Percentiles rank a stretch among this genome's conserved stretches.
These are phyloP conservation scores for Candida nemodendra DNA, from an alignment of 805 yeast species.

Conservation along the genomic window DNA sequence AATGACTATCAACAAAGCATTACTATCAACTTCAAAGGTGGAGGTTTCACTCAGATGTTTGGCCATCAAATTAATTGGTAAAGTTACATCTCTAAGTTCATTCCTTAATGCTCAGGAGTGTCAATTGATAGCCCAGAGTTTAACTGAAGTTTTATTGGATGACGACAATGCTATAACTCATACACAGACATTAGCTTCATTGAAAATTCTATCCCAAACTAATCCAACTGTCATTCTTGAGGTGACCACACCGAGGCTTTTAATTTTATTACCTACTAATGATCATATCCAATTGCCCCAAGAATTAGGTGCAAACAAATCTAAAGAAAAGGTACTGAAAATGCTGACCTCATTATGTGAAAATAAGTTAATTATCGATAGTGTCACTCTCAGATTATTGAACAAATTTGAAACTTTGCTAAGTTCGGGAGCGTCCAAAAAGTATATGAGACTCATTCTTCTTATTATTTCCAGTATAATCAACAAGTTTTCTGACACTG, in stretches of 20 bases:
- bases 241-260: slow-evolving; percentile 49
- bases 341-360: slow-evolving; percentile 39
- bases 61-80: slow-evolving; percentile 62
- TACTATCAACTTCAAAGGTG: slow-evolving; percentile 62
- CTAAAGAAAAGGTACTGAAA: slow-evolving; percentile 35
- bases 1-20: slow-evolving; percentile 63
- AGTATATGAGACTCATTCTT: slow-evolving; percentile 28
- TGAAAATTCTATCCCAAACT: slow-evolving; percentile 45
- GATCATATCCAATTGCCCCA: slow-evolving; percentile 5
- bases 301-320: slow-evolving; percentile 7
- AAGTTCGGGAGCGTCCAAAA: slow-evolving; percentile 9
- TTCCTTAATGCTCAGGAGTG: slow-evolving; percentile 56
- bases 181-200: slow-evolving; percentile 52
- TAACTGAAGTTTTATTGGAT: slow-evolving; percentile 59
- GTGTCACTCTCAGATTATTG: slow-evolving; percentile 42
- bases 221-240: slow-evolving; percentile 45
- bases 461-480: slow-evolving; percentile 20
- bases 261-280: slow-evolving; percentile 49
- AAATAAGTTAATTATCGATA: slow-evolving; percentile 43
- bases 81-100: slow-evolving; percentile 47
- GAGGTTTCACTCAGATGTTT: slow-evolving; percentile 70
- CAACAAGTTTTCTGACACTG: slow-evolving; percentile 11
- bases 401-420: slow-evolving; percentile 34
- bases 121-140: slow-evolving; percentile 59
- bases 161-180: slow-evolving; percentile 52